Percentiles rank a stretch among this genome's conserved stretches.
Conservation (phyloP, 306 rosid genomes). For the Vicia faba region DNA sequence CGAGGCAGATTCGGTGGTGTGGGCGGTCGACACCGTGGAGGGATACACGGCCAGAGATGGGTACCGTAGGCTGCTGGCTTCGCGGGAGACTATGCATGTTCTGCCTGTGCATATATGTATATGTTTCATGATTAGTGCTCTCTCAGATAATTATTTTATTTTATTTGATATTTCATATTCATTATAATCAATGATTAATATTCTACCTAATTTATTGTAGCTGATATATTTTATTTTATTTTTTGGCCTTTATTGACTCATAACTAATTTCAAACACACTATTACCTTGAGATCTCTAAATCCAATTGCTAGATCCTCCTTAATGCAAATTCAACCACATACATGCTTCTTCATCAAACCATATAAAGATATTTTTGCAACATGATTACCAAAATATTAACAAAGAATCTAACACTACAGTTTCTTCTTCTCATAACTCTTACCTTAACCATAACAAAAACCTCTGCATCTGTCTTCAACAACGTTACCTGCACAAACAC, state of each 20-base stretch:
- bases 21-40: too few relatives aligned
- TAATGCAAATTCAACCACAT: neutral
- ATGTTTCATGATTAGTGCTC: too few relatives aligned
- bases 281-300: neutral
- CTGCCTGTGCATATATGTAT: too few relatives aligned
- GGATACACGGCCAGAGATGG: too few relatives aligned
- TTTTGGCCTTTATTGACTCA: slow-evolving; percentile 12
- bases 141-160: too few relatives aligned
- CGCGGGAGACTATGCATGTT: too few relatives aligned
- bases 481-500: slow-evolving; percentile 43
- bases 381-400: neutral
- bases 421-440: neutral
- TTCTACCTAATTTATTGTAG: too few relatives aligned
- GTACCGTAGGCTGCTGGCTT: too few relatives aligned
- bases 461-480: slow-evolving; percentile 50
- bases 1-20: too few relatives aligned
- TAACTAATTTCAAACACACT: neutral
- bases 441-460: neutral
- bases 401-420: neutral
- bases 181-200: too few relatives aligned
- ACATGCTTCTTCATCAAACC: neutral
- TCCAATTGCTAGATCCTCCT: neutral
- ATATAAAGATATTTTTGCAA: slow-evolving; percentile 3
- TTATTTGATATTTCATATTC: too few relatives aligned
- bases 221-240: neutral